These are phyloP conservation scores for Boletales sp. DNA, from an alignment of 768 basidiomycete species.

Conservation along the genomic window DNA sequence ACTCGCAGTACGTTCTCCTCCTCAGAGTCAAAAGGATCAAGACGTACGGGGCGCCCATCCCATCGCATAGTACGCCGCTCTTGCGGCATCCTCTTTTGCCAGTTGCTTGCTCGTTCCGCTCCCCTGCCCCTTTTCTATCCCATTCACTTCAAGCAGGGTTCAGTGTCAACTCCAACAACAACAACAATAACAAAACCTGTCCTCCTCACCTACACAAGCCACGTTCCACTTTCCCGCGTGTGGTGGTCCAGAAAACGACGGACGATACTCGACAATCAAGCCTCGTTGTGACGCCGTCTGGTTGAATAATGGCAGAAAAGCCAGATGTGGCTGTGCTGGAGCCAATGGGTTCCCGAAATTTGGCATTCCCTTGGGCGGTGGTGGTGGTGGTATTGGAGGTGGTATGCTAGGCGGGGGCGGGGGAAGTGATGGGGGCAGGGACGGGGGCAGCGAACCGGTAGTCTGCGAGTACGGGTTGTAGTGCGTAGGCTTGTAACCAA, in stretches of 20 bases:
- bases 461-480: conserved; percentile 29
- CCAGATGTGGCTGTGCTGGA: conserved; percentile 58
- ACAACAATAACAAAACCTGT: background rate
- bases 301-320: conserved; percentile 73
- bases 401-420: conserved; percentile 29
- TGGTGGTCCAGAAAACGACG: conserved; percentile 58
- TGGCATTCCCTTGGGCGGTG: conserved; percentile 26
- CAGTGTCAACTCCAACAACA: background rate
- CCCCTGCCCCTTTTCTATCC: conserved; percentile 63
- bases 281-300: conserved; percentile 67
- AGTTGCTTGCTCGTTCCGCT: conserved; percentile 66
- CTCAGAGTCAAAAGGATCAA: conserved; percentile 1
- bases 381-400: conserved; percentile 35
- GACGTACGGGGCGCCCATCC: conserved; percentile 58
- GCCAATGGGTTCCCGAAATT: conserved; percentile 52
- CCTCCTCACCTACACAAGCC: conserved; percentile 60
- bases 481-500: conserved; percentile 21
- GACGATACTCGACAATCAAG: conserved; percentile 56
- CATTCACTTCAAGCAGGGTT: conserved; percentile 50
- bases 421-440: conserved; percentile 17
- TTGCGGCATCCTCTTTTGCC: conserved; percentile 76
- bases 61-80: conserved; percentile 68
- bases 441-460: conserved; percentile 6
- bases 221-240: conserved; percentile 69
- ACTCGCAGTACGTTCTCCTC: conserved; percentile 11